These are phyloP conservation scores for Daldinia vernicosa DNA, from an alignment of 495 filamentous ascomycete genomes.

Conservation along the genomic window DNA sequence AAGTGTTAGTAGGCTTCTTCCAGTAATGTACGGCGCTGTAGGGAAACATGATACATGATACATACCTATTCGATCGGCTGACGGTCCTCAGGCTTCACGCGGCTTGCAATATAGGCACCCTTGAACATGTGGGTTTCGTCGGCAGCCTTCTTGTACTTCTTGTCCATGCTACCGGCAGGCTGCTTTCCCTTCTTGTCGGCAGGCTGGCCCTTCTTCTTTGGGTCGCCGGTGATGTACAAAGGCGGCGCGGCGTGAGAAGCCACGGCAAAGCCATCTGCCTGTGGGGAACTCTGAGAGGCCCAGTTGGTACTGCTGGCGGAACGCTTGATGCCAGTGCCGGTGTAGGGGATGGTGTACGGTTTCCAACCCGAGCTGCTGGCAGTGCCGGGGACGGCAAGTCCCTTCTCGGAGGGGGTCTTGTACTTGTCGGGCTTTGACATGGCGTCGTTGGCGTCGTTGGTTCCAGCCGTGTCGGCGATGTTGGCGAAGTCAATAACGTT, in stretches of 20 bases:
- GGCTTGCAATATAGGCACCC: not conserved
- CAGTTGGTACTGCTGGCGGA: constrained; percentile 1
- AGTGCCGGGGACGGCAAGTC: constrained; percentile 6
- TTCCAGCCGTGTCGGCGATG: not conserved
- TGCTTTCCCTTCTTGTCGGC: constrained; percentile 1
- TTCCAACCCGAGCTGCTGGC: constrained; percentile 11
- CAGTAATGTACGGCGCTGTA: not conserved
- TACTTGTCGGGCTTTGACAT: constrained; percentile 31
- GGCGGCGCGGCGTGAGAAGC: constrained; percentile 16
- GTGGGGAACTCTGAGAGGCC: not conserved
- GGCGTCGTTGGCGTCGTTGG: not conserved
- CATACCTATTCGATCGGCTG: constrained; percentile 2
- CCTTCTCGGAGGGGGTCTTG: constrained; percentile 16
- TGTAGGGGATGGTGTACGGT: constrained; percentile 43
- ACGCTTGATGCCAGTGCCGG: constrained; percentile 23
- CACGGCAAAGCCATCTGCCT: not conserved
- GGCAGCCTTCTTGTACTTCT: not conserved
- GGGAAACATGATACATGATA: not conserved
- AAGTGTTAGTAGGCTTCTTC: not conserved
- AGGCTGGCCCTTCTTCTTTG: not conserved
- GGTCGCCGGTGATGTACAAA: constrained; percentile 12
- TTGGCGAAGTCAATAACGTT: too few species aligned
- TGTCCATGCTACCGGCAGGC: too few species aligned
- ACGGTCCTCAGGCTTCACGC: constrained; percentile 1
- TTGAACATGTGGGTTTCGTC: not conserved